These are phyloP conservation scores for Triglochin maritima DNA, from an alignment of 106 monocot species.

Conservation along the genomic window DNA sequence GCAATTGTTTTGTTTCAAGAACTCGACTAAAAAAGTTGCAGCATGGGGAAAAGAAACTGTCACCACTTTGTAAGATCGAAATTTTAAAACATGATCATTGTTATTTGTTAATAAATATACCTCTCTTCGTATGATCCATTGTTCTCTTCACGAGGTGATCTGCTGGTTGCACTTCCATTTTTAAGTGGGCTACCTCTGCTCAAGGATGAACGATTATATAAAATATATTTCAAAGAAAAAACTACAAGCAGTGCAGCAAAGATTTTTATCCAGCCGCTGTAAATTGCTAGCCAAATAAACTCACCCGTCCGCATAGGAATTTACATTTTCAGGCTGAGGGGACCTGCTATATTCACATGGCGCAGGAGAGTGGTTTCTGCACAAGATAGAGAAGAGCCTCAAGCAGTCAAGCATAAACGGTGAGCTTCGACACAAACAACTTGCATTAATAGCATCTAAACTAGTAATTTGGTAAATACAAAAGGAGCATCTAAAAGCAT, in stretches of 20 bases:
- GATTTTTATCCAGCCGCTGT: not conserved
- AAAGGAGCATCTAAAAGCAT: not conserved
- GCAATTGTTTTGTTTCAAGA: too few species aligned
- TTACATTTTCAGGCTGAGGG: conserved; percentile 1
- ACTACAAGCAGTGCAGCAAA: not conserved
- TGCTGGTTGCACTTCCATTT: not conserved
- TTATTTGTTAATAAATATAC: not conserved
- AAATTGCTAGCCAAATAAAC: not conserved
- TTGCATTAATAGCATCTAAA: not conserved
- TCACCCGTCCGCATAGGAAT: conserved; percentile 5
- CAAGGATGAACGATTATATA: not conserved
- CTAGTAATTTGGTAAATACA: not conserved
- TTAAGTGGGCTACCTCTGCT: not conserved
- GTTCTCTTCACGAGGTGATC: not conserved
- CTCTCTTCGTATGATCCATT: not conserved
- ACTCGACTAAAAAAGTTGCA: too few species aligned
- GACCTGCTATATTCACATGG: conserved; percentile 2
- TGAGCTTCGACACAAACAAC: too few species aligned
- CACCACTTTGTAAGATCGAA: too few species aligned
- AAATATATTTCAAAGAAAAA: not conserved
- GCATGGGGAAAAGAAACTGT: too few species aligned
- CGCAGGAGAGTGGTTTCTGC: not conserved
- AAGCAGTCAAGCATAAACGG: too few species aligned
- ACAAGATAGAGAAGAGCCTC: not conserved
- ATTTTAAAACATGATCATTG: too few species aligned